These are phyloP conservation scores for Cryptomeria japonica DNA, from an alignment of 75 land plant species.

Conservation along the genomic window DNA sequence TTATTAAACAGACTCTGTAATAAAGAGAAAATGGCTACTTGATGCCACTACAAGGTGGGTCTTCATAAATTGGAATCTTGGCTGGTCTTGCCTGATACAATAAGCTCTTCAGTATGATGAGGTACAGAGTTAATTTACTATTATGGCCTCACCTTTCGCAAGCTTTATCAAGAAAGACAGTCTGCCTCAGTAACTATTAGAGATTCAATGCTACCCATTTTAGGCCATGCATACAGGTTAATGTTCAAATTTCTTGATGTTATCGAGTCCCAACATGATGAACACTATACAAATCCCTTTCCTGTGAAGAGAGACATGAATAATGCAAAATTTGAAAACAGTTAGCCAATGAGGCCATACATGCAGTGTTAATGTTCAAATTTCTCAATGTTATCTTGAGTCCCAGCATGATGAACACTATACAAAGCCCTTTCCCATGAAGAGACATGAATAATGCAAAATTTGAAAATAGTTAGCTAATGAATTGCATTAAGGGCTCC, in stretches of 20 bases:
- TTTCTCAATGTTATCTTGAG: not conserved
- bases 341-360: not conserved
- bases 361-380: not conserved
- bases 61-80: not conserved
- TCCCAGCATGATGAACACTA: not conserved
- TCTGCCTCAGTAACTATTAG: not conserved
- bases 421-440: not conserved
- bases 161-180: not conserved
- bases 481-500: not conserved
- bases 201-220: not conserved
- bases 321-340: not conserved
- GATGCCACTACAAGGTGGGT: not conserved
- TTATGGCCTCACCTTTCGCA: not conserved
- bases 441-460: not conserved
- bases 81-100: not conserved
- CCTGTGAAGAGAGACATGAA: not conserved
- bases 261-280: not conserved
- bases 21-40: not conserved
- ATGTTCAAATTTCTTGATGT: not conserved
- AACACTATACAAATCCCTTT: not conserved
- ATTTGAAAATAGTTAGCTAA: not conserved
- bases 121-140: not conserved
- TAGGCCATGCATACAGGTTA: not conserved
- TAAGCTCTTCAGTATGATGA: not conserved
- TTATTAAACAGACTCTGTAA: not conserved